Percentiles rank a stretch among this genome's conserved stretches.
Conservation (phyloP, 2,329 filamentous ascomycete species). For the Hymenoscyphus scutula region DNA sequence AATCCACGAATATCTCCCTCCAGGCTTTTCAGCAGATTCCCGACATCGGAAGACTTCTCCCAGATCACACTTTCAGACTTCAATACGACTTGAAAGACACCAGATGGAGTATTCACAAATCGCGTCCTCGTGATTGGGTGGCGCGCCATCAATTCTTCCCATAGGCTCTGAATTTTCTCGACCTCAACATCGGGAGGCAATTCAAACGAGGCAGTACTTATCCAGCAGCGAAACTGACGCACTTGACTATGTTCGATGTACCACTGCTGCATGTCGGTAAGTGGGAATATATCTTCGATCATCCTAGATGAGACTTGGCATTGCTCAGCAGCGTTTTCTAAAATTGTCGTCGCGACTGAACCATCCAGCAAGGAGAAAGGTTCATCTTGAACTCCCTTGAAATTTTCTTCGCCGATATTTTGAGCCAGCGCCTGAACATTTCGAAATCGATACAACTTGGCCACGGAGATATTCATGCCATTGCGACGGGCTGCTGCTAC, state of each 20-base stretch:
- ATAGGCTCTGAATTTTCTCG: constrained; percentile 1
- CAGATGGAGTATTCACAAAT: constrained; percentile 7
- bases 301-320: constrained; percentile 8
- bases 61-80: constrained; percentile 10
- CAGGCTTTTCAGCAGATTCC: neutral
- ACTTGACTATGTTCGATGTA: constrained; percentile 2
- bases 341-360: neutral
- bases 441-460: constrained; percentile 4
- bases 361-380: constrained; percentile 8
- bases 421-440: constrained; percentile 7
- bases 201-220: constrained; percentile 7
- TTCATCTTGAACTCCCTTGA: constrained; percentile 9
- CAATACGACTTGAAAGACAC: constrained; percentile 9
- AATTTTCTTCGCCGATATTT: constrained; percentile 8
- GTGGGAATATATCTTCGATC: constrained; percentile 8
- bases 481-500: constrained; percentile 4
- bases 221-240: constrained; percentile 7
- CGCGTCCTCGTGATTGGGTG: constrained; percentile 10
- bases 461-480: constrained; percentile 7
- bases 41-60: constrained; percentile 6
- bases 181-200: constrained; percentile 3
- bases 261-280: constrained; percentile 7
- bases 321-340: constrained; percentile 8
- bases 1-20: constrained; percentile 4
- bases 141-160: constrained; percentile 8